Conservation (phyloP, 2,329 filamentous ascomycete genomes). For the Apiospora malaysiana region DNA sequence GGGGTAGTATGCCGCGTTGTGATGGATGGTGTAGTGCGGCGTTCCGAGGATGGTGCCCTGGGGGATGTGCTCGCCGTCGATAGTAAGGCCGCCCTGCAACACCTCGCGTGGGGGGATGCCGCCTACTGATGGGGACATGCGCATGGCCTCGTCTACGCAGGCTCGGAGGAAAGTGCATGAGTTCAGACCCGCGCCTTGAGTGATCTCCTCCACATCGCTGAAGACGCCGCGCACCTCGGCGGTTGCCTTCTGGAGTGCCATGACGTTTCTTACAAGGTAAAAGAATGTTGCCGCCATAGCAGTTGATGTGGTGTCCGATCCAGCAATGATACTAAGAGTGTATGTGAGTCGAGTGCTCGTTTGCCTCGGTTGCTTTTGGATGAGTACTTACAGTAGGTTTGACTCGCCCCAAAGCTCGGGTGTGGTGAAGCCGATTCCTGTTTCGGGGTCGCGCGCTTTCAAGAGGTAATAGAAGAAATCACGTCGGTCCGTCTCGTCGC, state of each 20-base stretch:
- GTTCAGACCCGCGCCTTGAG: conserved; percentile 54
- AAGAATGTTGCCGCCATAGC: conserved; percentile 68
- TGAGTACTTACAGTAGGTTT: conserved; percentile 61
- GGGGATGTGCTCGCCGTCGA: conserved; percentile 61
- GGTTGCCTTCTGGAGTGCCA: conserved; percentile 52
- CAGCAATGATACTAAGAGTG: conserved; percentile 64
- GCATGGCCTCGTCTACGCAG: conserved; percentile 71
- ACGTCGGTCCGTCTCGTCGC: conserved; percentile 69
- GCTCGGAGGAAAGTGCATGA: conserved; percentile 65
- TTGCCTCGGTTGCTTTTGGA: background rate
- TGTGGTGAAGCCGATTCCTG: conserved; percentile 68
- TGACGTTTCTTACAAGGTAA: conserved; percentile 62
- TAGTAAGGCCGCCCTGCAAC: conserved; percentile 56
- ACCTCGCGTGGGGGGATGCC: conserved; percentile 66
- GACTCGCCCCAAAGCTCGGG: conserved; percentile 75
- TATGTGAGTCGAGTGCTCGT: background rate
- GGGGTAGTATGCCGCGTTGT: conserved; percentile 67
- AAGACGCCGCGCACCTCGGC: conserved; percentile 61
- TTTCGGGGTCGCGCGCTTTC: conserved; percentile 73
- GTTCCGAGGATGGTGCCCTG: conserved; percentile 68
- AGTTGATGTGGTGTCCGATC: conserved; percentile 75
- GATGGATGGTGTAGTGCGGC: conserved; percentile 72
- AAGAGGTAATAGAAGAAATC: conserved; percentile 81
- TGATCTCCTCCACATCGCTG: conserved; percentile 58
- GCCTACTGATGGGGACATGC: conserved; percentile 65